Percentiles rank a stretch among this genome's conserved stretches.
These are phyloP conservation scores for Holtermannia corniformis DNA, from an alignment of 768 basidiomycete species.

Conservation along the genomic window DNA sequence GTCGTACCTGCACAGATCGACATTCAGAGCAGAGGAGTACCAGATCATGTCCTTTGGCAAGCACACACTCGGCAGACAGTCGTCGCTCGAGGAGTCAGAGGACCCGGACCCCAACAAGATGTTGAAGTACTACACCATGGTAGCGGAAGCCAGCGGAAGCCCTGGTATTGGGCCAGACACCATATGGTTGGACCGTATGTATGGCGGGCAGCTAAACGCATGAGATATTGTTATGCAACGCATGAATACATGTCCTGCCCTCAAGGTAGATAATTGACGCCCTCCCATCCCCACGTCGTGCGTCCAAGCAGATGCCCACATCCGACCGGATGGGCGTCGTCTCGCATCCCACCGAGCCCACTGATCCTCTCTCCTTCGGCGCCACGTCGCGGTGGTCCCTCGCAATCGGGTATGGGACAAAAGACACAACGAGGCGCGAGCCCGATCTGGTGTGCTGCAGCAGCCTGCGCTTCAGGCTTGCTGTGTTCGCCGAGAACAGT, in stretches of 20 bases:
- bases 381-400: slow-evolving; percentile 32
- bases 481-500: slow-evolving; percentile 4
- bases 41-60: no score
- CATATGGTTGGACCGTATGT: no score
- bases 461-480: slow-evolving; percentile 1
- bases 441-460: slow-evolving; percentile 10
- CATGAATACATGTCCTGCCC: neutral
- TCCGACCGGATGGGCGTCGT: slow-evolving; percentile 23
- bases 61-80: no score
- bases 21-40: no score
- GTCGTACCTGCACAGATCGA: no score
- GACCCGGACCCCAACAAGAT: no score
- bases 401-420: slow-evolving; percentile 38
- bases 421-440: slow-evolving; percentile 20
- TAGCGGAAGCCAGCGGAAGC: no score
- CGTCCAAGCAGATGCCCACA: slow-evolving; percentile 39
- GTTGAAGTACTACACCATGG: no score
- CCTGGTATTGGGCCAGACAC: no score
- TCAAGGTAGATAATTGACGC: neutral
- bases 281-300: slow-evolving; percentile 31
- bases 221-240: neutral
- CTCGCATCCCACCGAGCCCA: slow-evolving; percentile 32
- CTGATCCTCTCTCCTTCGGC: slow-evolving; percentile 37
- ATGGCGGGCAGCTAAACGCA: no score
- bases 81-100: no score